Evolutionary conservation across 2,329 filamentous ascomycete genomes (phyloP).

Genomic region (Ophiostoma montium): DNA sequence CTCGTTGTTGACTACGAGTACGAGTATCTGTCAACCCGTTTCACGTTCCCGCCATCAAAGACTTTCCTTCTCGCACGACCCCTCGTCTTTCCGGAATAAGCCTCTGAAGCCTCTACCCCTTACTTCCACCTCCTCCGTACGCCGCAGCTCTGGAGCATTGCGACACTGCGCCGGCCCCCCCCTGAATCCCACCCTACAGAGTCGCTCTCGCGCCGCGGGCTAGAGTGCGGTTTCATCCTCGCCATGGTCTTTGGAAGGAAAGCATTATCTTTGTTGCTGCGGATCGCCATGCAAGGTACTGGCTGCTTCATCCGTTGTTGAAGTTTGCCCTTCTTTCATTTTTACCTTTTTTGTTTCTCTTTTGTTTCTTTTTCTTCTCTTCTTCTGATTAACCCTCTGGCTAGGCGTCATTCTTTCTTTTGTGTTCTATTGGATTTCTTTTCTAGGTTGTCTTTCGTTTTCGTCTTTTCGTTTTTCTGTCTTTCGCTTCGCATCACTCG

Average conservation of each 20-base stretch:
- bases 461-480: not conserved
- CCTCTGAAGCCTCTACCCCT: not conserved
- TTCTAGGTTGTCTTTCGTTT: not conserved
- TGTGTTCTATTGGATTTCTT: not conserved
- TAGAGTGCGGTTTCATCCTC: too few relatives aligned
- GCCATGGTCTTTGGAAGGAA: too few relatives aligned
- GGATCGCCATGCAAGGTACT: too few relatives aligned
- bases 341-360: too few relatives aligned
- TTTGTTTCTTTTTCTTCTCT: not conserved
- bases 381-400: not conserved
- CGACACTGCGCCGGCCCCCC: not conserved
- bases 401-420: not conserved
- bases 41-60: too few relatives aligned
- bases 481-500: too few relatives aligned
- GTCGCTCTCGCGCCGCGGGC: not conserved
- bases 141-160: not conserved
- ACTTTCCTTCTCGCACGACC: too few relatives aligned
- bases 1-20: too few relatives aligned
- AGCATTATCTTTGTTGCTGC: too few relatives aligned
- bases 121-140: not conserved
- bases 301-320: too few relatives aligned
- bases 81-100: not conserved
- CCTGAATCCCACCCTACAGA: slow-evolving; percentile 2
- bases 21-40: too few relatives aligned
- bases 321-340: not conserved